Percentiles rank a stretch among this genome's conserved stretches.
phyloP scores from a whole-genome alignment of 305 asterid species.

The Lippia alba region DNA sequence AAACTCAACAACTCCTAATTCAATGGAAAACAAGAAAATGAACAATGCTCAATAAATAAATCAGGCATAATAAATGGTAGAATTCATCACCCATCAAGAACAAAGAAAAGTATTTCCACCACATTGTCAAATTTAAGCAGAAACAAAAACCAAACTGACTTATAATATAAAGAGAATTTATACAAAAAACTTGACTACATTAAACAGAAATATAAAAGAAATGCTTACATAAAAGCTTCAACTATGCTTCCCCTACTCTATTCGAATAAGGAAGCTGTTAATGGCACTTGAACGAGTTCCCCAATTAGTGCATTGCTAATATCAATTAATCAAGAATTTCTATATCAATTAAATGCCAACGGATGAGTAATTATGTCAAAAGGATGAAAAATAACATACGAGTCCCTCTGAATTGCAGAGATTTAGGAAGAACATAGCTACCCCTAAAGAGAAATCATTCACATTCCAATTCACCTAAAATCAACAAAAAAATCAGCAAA shows the following conservation, averaged over 20 bases:
- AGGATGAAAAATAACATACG: too few relatives aligned
- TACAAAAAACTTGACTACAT: conserved; percentile 62
- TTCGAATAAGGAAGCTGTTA: conserved; percentile 86
- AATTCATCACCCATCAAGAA: conserved; percentile 6
- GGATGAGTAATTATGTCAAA: too few relatives aligned
- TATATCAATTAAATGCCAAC: too few relatives aligned
- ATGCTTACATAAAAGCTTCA: conserved; percentile 67
- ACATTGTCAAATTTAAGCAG: conserved; percentile 22
- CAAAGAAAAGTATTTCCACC: neutral
- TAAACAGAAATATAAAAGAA: conserved; percentile 78
- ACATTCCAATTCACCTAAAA: too few relatives aligned
- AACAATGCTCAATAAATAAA: conserved; percentile 8
- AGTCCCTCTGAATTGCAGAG: too few relatives aligned
- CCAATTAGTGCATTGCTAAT: conserved; percentile 73
- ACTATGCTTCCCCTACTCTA: conserved; percentile 90
- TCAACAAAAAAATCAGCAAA: too few relatives aligned
- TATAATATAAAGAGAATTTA: neutral
- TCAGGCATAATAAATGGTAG: conserved; percentile 16
- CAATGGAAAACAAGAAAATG: conserved; percentile 21
- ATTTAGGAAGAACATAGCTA: too few relatives aligned
- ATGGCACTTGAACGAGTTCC: conserved; percentile 81
- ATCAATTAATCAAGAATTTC: too few relatives aligned
- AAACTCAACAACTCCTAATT: conserved; percentile 9
- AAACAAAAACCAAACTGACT: neutral
- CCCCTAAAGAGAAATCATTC: too few relatives aligned